phyloP scores from a whole-genome alignment of 306 rosid species.

The Morella rubra region DNA sequence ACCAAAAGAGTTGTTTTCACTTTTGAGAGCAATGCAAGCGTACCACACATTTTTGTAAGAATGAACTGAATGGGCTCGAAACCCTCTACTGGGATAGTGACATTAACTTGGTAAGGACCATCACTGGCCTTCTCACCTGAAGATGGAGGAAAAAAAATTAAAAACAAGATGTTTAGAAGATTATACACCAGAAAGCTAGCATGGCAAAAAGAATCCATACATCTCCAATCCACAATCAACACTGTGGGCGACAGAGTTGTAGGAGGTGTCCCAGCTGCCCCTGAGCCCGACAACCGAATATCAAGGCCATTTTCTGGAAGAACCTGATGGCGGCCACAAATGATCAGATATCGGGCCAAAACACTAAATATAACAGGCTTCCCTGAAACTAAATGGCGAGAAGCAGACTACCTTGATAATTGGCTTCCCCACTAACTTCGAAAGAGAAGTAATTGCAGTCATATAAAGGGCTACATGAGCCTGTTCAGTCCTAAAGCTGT shows the following conservation, averaged over 20 bases:
- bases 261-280: conserved; percentile 66
- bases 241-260: conserved; percentile 88
- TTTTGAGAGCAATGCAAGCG: conserved; percentile 27
- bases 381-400: conserved; percentile 18
- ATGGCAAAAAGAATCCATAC: conserved; percentile 49
- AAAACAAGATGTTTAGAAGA: conserved; percentile 24
- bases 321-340: conserved; percentile 49
- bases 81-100: conserved; percentile 80
- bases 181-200: conserved; percentile 17
- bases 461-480: conserved; percentile 61
- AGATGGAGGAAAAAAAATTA: conserved; percentile 25
- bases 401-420: conserved; percentile 50
- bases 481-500: conserved; percentile 73
- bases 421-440: conserved; percentile 78
- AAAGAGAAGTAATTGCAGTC: conserved; percentile 84
- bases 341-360: conserved; percentile 21
- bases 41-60: conserved; percentile 86
- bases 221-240: conserved; percentile 86
- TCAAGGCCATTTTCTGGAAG: conserved; percentile 69
- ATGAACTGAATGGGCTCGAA: conserved; percentile 73
- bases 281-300: conserved; percentile 73
- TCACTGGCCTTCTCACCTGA: conserved; percentile 66
- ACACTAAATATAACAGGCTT: conserved; percentile 22
- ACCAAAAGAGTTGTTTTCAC: neutral
- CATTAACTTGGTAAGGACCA: conserved; percentile 66